Conservation (phyloP, 139 green algal genomes). For the Tetratostichococcus sp. region DNA sequence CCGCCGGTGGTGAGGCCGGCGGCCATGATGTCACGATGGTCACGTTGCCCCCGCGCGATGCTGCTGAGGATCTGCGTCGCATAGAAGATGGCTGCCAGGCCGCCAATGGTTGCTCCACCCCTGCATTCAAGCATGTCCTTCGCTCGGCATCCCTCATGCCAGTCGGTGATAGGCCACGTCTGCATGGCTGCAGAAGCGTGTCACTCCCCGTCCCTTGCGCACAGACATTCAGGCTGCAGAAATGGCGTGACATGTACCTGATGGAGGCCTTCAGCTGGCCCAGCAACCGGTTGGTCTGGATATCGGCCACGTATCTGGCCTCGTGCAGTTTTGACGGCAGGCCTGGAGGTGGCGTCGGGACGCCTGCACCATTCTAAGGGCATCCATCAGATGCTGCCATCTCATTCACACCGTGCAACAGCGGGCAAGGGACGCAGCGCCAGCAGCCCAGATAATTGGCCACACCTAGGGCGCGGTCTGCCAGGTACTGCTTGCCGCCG, state of each 20-base stretch:
- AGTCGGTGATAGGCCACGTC: too few species aligned
- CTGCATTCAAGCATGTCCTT: background rate
- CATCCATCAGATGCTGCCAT: too few species aligned
- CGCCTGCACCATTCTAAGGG: background rate
- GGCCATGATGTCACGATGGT: slow-evolving; percentile 23
- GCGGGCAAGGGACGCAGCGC: too few species aligned
- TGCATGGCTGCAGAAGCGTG: too few species aligned
- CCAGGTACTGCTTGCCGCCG: background rate
- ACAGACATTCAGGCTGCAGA: too few species aligned
- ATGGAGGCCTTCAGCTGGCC: background rate
- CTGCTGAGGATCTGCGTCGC: slow-evolving; percentile 15
- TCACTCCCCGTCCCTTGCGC: too few species aligned
- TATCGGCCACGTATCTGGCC: background rate
- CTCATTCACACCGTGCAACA: too few species aligned
- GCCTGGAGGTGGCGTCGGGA: background rate
- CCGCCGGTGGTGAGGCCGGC: slow-evolving; percentile 23
- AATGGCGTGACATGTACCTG: background rate
- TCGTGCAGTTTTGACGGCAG: background rate
- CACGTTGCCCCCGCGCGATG: slow-evolving; percentile 17
- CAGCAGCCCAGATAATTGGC: too few species aligned
- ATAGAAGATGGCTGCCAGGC: slow-evolving; percentile 30
- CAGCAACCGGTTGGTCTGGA: background rate
- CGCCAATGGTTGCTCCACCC: slow-evolving; percentile 11
- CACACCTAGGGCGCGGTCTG: background rate
- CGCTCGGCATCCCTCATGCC: too few species aligned